Percentiles rank a stretch among this genome's conserved stretches.
Conservation (phyloP, 768 basidiomycete genomes). For the Naematelia encephala region DNA sequence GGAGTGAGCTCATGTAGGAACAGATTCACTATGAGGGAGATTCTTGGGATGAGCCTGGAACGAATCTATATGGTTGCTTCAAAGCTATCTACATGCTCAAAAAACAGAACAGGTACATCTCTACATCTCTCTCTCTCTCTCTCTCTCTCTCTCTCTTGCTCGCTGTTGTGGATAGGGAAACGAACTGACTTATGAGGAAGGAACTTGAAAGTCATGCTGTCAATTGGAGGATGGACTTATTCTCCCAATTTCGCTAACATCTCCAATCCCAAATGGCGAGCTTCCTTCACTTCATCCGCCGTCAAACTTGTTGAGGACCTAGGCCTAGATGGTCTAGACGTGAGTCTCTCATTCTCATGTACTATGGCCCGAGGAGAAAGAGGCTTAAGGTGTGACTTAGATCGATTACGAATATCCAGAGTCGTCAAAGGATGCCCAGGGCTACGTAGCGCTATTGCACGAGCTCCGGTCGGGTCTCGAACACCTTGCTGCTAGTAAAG, state of each 20-base stretch:
- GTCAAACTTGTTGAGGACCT: slow-evolving; percentile 81
- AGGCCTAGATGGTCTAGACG: slow-evolving; percentile 70
- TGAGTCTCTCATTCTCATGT: background rate
- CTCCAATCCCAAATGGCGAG: slow-evolving; percentile 60
- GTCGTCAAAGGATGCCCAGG: slow-evolving; percentile 69
- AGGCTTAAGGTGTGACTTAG: slow-evolving; percentile 27
- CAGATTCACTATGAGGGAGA: slow-evolving; percentile 93
- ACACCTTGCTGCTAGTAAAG: slow-evolving; percentile 65
- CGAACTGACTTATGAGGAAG: slow-evolving; percentile 15
- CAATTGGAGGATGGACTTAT: slow-evolving; percentile 78
- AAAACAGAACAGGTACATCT: slow-evolving; percentile 64
- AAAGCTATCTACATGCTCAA: slow-evolving; percentile 90
- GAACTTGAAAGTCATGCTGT: slow-evolving; percentile 62
- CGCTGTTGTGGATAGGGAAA: background rate
- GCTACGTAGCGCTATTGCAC: slow-evolving; percentile 76
- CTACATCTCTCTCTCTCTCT: background rate
- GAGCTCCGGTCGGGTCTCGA: slow-evolving; percentile 75
- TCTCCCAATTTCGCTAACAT: slow-evolving; percentile 71
- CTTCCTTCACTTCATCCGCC: slow-evolving; percentile 74
- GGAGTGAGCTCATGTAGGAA: no score
- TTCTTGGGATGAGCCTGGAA: slow-evolving; percentile 86
- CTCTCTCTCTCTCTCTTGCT: background rate
- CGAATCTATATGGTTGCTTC: slow-evolving; percentile 91
- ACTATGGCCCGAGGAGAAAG: background rate
- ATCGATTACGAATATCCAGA: slow-evolving; percentile 83